Evolutionary conservation across 176 grass and related monocot genomes (phyloP).

Genomic region (Oryza rufipogon): DNA sequence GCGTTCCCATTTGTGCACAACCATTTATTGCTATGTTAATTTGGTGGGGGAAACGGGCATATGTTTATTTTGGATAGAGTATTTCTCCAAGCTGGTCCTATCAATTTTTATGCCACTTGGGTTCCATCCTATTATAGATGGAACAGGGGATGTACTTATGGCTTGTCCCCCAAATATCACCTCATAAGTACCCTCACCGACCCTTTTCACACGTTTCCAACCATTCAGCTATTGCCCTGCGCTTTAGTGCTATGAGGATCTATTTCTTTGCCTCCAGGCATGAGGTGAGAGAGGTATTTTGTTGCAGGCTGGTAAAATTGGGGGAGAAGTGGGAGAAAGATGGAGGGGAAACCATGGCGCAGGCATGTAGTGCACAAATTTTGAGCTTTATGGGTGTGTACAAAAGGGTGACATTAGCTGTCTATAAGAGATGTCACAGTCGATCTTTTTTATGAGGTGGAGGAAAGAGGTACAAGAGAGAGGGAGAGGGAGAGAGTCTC

Average conservation of each 20-base stretch:
- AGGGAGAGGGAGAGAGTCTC: no score
- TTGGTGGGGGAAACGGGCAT: neutral
- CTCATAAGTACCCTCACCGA: neutral
- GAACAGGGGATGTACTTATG: neutral
- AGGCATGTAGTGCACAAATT: conserved; percentile 13
- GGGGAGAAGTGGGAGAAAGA: neutral
- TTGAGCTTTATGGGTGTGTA: neutral
- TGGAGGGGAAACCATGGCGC: neutral
- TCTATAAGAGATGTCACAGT: neutral
- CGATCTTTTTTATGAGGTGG: neutral
- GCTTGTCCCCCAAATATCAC: neutral
- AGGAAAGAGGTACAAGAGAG: no score
- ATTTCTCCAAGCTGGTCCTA: neutral
- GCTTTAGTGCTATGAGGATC: neutral
- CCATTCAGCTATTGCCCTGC: neutral
- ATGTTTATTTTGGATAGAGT: conserved; percentile 29
- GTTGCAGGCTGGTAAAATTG: no score
- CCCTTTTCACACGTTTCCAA: neutral
- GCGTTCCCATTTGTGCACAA: conserved; percentile 1
- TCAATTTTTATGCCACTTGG: conserved; percentile 13
- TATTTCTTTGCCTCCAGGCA: neutral
- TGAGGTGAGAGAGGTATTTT: neutral
- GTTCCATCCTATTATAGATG: conserved; percentile 21
- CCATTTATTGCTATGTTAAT: conserved; percentile 23
- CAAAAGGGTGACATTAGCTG: neutral